Evolutionary conservation across 768 basidiomycete genomes (phyloP).

Genomic region (Psilocybe tampanensis): DNA sequence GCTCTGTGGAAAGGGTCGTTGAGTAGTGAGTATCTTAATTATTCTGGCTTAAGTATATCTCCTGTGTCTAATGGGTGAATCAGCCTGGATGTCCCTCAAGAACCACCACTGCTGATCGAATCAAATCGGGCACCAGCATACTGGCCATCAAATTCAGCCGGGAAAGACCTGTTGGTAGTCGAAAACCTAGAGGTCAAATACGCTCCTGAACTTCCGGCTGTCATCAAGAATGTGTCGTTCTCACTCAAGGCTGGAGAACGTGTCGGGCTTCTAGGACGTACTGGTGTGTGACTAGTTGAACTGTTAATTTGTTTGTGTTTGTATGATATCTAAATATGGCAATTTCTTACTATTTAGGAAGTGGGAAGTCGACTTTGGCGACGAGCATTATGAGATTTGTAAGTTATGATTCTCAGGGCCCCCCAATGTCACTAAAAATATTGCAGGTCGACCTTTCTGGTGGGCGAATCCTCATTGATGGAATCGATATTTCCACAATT

Average conservation of each 20-base stretch:
- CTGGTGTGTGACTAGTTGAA: slow-evolving; percentile 51
- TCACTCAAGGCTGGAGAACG: slow-evolving; percentile 75
- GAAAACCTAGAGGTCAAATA: slow-evolving; percentile 83
- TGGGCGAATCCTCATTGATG: slow-evolving; percentile 82
- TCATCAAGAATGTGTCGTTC: slow-evolving; percentile 78
- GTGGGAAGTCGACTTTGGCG: slow-evolving; percentile 82
- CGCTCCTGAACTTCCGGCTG: slow-evolving; percentile 80
- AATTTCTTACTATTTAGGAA: slow-evolving; percentile 49
- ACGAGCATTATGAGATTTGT: slow-evolving; percentile 87
- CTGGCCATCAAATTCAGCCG: slow-evolving; percentile 80
- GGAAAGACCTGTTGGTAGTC: slow-evolving; percentile 60
- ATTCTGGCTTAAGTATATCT: slow-evolving; percentile 81
- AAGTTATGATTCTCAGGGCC: slow-evolving; percentile 25
- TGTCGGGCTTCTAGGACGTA: slow-evolving; percentile 81
- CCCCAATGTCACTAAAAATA: neutral
- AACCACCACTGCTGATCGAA: slow-evolving; percentile 78
- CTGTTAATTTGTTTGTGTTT: slow-evolving; percentile 19
- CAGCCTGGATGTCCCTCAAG: slow-evolving; percentile 79
- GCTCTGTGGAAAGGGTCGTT: slow-evolving; percentile 87
- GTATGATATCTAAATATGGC: neutral
- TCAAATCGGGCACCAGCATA: slow-evolving; percentile 82
- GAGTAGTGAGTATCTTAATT: slow-evolving; percentile 60
- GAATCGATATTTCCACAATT: slow-evolving; percentile 85
- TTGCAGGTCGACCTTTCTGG: slow-evolving; percentile 68
- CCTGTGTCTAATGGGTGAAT: slow-evolving; percentile 49